Conservation (phyloP, 2,329 filamentous ascomycete species). For the Xylaria multiplex region DNA sequence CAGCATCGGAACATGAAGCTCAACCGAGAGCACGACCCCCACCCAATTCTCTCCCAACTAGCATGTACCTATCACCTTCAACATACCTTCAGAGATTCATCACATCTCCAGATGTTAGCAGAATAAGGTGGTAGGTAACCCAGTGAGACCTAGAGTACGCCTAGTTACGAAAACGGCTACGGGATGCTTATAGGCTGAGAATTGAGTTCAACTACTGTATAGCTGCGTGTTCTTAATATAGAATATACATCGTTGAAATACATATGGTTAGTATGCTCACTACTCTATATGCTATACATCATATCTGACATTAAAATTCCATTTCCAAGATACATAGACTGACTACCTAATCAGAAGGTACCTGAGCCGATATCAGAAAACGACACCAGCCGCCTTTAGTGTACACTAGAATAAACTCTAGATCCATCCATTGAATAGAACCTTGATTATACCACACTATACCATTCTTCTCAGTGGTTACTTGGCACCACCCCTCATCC, state of each 20-base stretch:
- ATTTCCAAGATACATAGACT: neutral
- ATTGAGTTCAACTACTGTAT: neutral
- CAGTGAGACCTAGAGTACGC: neutral
- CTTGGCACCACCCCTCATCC: constrained; percentile 13
- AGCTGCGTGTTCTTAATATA: neutral
- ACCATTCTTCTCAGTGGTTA: neutral
- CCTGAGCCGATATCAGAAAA: neutral
- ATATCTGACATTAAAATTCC: neutral
- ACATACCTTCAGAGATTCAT: neutral
- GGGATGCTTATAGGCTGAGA: neutral
- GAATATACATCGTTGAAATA: neutral
- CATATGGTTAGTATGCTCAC: neutral
- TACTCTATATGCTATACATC: neutral
- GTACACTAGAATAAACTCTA: constrained; percentile 5
- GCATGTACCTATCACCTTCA: neutral
- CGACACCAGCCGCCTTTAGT: constrained; percentile 25
- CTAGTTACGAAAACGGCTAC: neutral
- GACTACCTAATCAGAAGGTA: neutral
- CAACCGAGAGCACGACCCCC: constrained; percentile 13
- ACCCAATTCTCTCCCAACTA: neutral
- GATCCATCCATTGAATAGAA: constrained; percentile 27
- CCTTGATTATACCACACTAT: constrained; percentile 16
- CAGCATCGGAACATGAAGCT: constrained; percentile 9
- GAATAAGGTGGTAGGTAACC: neutral
- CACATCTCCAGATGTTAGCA: neutral